Conservation (phyloP, 2,329 filamentous ascomycete species). For the Teratosphaeria zuluensis region DNA sequence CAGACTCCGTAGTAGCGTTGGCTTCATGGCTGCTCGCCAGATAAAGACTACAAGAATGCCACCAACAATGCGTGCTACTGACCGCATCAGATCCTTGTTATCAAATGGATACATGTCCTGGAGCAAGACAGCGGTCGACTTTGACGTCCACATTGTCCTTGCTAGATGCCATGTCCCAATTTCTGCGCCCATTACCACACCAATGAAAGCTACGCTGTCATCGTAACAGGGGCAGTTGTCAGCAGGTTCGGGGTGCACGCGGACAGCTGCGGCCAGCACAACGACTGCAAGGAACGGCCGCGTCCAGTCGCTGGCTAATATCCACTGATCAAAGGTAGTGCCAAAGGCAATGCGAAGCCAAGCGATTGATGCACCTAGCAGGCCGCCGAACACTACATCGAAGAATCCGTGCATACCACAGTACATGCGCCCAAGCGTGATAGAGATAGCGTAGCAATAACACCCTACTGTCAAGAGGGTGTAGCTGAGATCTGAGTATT, state of each 20-base stretch:
- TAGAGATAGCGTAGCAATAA: constrained; percentile 81
- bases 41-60: constrained; percentile 78
- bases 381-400: constrained; percentile 73
- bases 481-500: constrained; percentile 42
- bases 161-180: constrained; percentile 72
- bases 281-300: constrained; percentile 56
- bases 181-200: constrained; percentile 78
- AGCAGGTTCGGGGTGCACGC: constrained; percentile 88
- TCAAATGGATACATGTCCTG: constrained; percentile 24
- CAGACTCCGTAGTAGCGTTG: constrained; percentile 62
- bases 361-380: constrained; percentile 60
- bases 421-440: constrained; percentile 83
- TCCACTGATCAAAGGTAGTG: constrained; percentile 56
- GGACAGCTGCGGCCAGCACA: constrained; percentile 63
- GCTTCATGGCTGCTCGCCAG: constrained; percentile 88
- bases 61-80: constrained; percentile 59
- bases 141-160: background rate
- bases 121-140: background rate
- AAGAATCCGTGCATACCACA: constrained; percentile 98
- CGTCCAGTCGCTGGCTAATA: constrained; percentile 55
- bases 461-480: constrained; percentile 40
- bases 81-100: constrained; percentile 55
- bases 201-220: constrained; percentile 32
- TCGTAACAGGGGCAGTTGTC: constrained; percentile 65
- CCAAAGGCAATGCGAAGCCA: constrained; percentile 47